phyloP scores from a whole-genome alignment of 2,329 filamentous ascomycete species.

The Westerdykella aurantiaca region DNA sequence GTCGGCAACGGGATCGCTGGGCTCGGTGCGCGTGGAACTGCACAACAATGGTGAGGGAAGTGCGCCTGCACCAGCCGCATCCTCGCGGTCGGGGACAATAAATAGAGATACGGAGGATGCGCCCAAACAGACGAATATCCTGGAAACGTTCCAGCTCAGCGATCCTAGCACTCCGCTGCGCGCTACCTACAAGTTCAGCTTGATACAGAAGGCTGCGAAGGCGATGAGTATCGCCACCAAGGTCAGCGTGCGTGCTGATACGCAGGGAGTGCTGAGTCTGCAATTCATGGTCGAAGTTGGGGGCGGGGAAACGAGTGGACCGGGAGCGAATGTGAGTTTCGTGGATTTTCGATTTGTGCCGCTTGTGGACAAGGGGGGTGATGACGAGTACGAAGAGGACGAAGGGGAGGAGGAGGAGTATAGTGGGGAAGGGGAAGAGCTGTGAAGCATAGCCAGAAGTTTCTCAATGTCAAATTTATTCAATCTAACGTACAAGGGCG shows the following conservation, averaged over 20 bases:
- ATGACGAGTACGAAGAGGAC: slow-evolving; percentile 21
- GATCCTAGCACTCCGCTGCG: slow-evolving; percentile 17
- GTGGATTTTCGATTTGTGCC: slow-evolving; percentile 80
- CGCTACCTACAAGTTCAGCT: slow-evolving; percentile 77
- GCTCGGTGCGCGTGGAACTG: slow-evolving; percentile 57
- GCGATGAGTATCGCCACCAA: slow-evolving; percentile 94
- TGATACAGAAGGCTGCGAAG: slow-evolving; percentile 77
- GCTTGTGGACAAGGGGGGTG: slow-evolving; percentile 56
- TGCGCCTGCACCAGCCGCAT: slow-evolving; percentile 19
- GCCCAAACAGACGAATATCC: slow-evolving; percentile 38
- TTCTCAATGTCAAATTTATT: no score
- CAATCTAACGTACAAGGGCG: no score
- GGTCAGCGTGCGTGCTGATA: slow-evolving; percentile 82
- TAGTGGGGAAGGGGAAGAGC: slow-evolving; percentile 10
- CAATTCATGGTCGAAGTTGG: slow-evolving; percentile 96
- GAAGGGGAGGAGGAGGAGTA: slow-evolving; percentile 5
- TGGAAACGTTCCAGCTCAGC: slow-evolving; percentile 67
- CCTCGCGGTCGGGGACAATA: background rate
- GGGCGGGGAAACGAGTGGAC: slow-evolving; percentile 38
- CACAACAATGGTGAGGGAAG: slow-evolving; percentile 37
- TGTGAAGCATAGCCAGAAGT: no score
- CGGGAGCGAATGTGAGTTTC: slow-evolving; percentile 56
- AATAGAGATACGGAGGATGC: background rate
- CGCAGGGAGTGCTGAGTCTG: slow-evolving; percentile 83
- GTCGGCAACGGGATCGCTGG: slow-evolving; percentile 57